Base-by-base conservation (phyloP, 2,329 filamentous ascomycete genomes). In the Hypoxylon sp. region DNA sequence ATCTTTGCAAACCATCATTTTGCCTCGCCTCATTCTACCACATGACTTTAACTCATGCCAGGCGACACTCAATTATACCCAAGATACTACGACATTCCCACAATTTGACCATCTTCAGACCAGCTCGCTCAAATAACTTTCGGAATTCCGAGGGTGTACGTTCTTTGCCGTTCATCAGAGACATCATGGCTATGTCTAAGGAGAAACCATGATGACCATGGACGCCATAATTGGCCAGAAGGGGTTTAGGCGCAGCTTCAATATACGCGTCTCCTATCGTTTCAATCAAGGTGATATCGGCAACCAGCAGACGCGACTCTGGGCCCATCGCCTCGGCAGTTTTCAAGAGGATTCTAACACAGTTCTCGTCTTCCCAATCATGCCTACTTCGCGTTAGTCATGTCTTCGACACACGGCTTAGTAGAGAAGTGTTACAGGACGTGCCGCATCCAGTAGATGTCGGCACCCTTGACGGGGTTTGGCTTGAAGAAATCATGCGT, bases 401-500 rank as follows among this genome's bases (percentile, higher is more conserved):
- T 54, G 11, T 31, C 48, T 63, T 62, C 39, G n/a, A 54, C 39
- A 42, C 19, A 53, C 35, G 2, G 5, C 24, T 14, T 47, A 39
- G 6, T 22, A 35, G 29, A 42, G 11, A 17, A 26, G 24, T 51
- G 66, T 62, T 60, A 71, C 71, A 71, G 57, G 46, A 70, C 69
- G 42, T 71, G 69, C 9, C 69, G 69, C 66, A 71, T 63, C 66
- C 66, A 76, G 66, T 78, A 78, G 22, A 77, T 61, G 35, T 76
- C 71, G 22, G 76, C 76, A 8, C 66, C 70, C 46, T 72, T 70
- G 29, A 74, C 60, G 4, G 76, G 76, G 33, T 78, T 76, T 8
- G 60, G 50, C 46, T 71, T 52, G 69, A 78, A 77, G 59, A 77
- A 78, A 71, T 76, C 68, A 39, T 78, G 76, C 9, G 59, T 63